Evolutionary conservation across 192 early-diverging fungal genomes (phyloP), one percentile per base, ranked within the genome.

Genomic region (Gorgonomyces haynaldii): DNA sequence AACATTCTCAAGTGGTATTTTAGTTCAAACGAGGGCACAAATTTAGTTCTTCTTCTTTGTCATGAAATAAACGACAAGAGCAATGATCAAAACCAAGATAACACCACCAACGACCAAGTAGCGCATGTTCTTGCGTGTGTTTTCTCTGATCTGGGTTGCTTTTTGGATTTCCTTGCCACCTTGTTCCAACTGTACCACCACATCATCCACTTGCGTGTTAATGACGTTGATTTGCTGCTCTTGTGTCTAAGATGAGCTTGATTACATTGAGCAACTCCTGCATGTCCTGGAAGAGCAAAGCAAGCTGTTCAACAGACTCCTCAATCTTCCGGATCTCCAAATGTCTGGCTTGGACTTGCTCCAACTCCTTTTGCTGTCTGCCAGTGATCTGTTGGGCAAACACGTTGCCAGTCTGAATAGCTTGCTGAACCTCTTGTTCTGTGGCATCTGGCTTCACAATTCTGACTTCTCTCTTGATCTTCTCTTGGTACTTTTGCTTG

Each of bases 281-380:
- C 69, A 71, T 69, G 26, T 71, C 69, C 19, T 61, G 31, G 36
- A 71, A 70, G 40, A 71, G 20, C 6, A 43, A 40, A 8, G 60
- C 54, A 25, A 71, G 40, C 42, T 71, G 61, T 16, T 62, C 58
- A 4, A 71, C 53, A 13, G 58, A 66, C 28, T 54, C 48, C 4
- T 59, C 69, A 9, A 71, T 36, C 17, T 54, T 42, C 8, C 39
- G 39, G n/a, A 71, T 55, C 26, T 71, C 69, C 4, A 58, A 31
- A 22, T 71, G 69, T 2, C 69, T 56, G 32, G 59, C 57, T 48
- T 68, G 63, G 1, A 71, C 58, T 26, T 64, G 58, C 16, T 67
- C 47, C 13, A 71, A 31, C 24, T 62, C 48, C 13, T 59, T 55
- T 10, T 47, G 45, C 23, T 54, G 27, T 23, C 53, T 20, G 36